Conservation (phyloP, 352 stramenopile species). For the Elongisporangium anandrum region DNA sequence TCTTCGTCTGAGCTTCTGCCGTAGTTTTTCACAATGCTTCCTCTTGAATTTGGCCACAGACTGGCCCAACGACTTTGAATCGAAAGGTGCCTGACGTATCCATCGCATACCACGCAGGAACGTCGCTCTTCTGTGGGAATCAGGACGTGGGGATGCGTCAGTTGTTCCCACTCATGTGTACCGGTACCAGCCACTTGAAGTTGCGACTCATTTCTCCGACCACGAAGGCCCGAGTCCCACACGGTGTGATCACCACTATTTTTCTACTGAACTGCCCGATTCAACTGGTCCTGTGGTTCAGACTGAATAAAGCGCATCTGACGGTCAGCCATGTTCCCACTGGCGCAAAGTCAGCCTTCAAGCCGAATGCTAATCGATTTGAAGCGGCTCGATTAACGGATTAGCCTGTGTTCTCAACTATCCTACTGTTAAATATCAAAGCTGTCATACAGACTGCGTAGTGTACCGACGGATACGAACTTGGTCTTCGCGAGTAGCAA, state of each 20-base stretch:
- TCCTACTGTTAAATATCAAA: not conserved
- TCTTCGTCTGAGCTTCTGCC: not conserved
- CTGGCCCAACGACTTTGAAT: not conserved
- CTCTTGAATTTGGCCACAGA: not conserved
- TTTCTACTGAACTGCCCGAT: too few species aligned
- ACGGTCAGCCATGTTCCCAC: too few species aligned
- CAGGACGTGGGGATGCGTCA: not conserved
- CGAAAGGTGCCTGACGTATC: not conserved
- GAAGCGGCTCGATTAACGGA: too few species aligned
- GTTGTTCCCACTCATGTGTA: not conserved
- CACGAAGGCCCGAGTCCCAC: too few species aligned
- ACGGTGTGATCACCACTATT: too few species aligned
- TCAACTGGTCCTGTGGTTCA: too few species aligned
- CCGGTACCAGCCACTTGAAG: not conserved
- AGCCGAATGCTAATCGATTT: too few species aligned
- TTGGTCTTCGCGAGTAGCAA: not conserved
- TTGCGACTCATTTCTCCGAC: not conserved
- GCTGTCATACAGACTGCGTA: not conserved
- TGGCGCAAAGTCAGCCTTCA: too few species aligned
- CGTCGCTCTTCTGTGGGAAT: not conserved
- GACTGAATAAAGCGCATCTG: too few species aligned
- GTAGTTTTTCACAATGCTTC: not conserved
- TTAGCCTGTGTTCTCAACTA: slow-evolving; percentile 2
- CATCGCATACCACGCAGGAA: not conserved
- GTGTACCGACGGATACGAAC: not conserved